Conservation (phyloP, 2,329 filamentous ascomycete species). For the Gaeumannomyces tritici region DNA sequence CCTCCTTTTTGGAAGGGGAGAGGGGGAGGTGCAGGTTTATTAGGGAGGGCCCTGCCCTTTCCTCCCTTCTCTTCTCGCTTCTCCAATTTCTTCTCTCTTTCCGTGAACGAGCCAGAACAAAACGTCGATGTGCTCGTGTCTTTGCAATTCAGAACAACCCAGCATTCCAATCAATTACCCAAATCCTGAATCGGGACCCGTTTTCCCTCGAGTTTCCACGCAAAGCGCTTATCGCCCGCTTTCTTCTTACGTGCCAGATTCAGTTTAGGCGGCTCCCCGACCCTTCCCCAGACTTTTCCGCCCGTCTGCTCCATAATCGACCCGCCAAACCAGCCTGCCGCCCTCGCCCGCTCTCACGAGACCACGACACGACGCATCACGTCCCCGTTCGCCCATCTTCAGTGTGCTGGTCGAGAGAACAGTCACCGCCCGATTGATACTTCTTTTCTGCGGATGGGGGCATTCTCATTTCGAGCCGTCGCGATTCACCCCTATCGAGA, state of each 20-base stretch:
- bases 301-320: slow-evolving; percentile 2
- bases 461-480: not conserved
- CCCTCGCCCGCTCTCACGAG: not conserved
- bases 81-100: not conserved
- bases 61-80: not conserved
- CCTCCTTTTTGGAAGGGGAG: not conserved
- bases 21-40: not conserved
- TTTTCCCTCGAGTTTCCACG: no score
- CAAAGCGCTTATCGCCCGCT: not conserved
- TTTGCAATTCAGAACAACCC: not conserved
- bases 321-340: not conserved
- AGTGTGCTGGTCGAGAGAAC: not conserved
- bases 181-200: not conserved
- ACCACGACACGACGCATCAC: not conserved
- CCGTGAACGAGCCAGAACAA: no score
- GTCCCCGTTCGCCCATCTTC: no score
- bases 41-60: not conserved
- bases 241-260: not conserved
- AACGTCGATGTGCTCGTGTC: not conserved
- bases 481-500: no score
- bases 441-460: not conserved
- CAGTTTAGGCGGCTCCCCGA: not conserved
- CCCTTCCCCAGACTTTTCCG: not conserved
- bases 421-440: not conserved
- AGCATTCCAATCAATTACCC: not conserved